Evolutionary conservation across 176 grass and related monocot genomes (phyloP).

Genomic region (Chrysopogon serrulatus): DNA sequence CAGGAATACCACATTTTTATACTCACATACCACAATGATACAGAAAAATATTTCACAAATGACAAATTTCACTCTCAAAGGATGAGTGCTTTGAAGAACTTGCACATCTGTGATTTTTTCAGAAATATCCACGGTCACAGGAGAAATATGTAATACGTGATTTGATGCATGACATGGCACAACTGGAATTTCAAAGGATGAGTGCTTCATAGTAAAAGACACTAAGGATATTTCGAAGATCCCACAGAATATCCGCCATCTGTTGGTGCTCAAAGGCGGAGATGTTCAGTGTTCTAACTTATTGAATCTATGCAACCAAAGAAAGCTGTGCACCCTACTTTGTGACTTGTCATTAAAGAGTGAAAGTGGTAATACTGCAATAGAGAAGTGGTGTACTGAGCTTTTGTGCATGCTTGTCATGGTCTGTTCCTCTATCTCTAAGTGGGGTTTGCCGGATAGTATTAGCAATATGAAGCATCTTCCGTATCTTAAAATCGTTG

Average conservation of each 20-base stretch:
- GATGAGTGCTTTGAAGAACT: conserved; percentile 11
- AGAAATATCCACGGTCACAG: background rate
- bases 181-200: conserved; percentile 11
- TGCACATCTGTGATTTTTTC: background rate
- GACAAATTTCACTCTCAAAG: too few species aligned
- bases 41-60: too few species aligned
- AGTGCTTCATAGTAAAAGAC: background rate
- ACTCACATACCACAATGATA: too few species aligned
- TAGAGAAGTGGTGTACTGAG: background rate
- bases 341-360: background rate
- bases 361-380: background rate
- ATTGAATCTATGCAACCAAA: background rate
- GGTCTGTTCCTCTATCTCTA: background rate
- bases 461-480: background rate
- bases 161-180: conserved; percentile 41
- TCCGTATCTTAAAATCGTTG: background rate
- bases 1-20: too few species aligned
- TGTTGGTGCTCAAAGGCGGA: background rate
- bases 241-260: background rate
- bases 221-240: background rate
- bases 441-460: background rate
- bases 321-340: background rate
- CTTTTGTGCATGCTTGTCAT: background rate
- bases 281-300: background rate
- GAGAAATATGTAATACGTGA: conserved; percentile 25